A percentile compares a stretch with the other conserved stretches of the same genome.
Conservation (phyloP, 176 grass and related monocot genomes). For the barley (Hordeum vulgare) region DNA sequence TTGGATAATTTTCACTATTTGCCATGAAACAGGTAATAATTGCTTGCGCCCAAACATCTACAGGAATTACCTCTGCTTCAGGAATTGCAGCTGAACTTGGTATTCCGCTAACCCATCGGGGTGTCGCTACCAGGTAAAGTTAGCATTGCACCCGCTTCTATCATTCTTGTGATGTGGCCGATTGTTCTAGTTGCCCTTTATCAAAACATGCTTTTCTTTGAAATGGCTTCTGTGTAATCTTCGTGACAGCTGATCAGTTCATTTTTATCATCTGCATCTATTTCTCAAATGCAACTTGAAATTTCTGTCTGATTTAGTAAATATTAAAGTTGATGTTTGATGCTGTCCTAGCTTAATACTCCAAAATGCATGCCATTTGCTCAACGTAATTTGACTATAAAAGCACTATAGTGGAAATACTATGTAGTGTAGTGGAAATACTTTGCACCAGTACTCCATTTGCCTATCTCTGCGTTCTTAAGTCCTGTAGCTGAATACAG, state of each 20-base stretch:
- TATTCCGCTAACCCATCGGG: constrained; percentile 91
- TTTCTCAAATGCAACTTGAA: background rate
- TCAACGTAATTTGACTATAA: background rate
- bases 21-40: background rate
- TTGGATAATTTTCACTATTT: constrained; percentile 1
- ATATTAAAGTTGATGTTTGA: background rate
- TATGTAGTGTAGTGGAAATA: background rate
- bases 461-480: background rate
- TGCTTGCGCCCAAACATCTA: background rate
- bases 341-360: background rate
- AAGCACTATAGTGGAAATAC: background rate
- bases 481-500: background rate
- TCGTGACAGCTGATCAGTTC: background rate
- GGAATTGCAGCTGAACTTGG: constrained; percentile 95
- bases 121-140: constrained; percentile 76
- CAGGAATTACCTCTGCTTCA: constrained; percentile 96
- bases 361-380: background rate
- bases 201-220: background rate
- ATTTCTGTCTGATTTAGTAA: background rate
- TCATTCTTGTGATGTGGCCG: background rate
- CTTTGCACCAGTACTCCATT: background rate
- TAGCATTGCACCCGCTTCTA: background rate
- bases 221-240: background rate
- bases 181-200: background rate
- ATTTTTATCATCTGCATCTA: background rate